phyloP scores from a whole-genome alignment of 129 eudicot species.

The Ambrosia artemisiifolia region DNA sequence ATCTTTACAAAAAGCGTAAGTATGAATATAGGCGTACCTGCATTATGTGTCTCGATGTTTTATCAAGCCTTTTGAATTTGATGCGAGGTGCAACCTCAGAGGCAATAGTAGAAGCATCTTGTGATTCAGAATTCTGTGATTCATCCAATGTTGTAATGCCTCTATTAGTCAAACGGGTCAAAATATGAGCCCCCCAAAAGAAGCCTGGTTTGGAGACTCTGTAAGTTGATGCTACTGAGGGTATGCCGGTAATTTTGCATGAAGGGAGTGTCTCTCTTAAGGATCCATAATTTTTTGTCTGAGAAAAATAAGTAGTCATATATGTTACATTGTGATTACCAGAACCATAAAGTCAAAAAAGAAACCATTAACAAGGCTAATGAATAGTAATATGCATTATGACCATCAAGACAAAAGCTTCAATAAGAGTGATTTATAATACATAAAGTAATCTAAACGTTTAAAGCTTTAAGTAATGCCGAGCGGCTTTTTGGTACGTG shows the following conservation, averaged over 20 bases:
- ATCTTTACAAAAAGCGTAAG: background rate
- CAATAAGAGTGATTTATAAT: no score
- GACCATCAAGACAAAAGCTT: background rate
- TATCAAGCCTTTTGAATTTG: slow-evolving; percentile 73
- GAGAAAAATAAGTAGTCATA: no score
- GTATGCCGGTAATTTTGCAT: slow-evolving; percentile 5
- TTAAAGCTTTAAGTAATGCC: no score
- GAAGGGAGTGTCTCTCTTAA: no score
- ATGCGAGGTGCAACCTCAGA: slow-evolving; percentile 46
- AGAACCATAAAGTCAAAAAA: no score
- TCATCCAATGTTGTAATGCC: slow-evolving; percentile 40
- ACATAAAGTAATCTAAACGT: no score
- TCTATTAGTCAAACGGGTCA: slow-evolving; percentile 30
- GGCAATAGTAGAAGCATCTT: slow-evolving; percentile 36
- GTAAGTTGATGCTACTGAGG: slow-evolving; percentile 7
- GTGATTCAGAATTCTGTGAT: slow-evolving; percentile 29
- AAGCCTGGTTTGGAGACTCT: background rate
- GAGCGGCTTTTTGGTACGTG: no score
- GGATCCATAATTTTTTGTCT: no score
- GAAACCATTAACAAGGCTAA: background rate
- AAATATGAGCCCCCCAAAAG: background rate
- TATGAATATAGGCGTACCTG: slow-evolving; percentile 40
- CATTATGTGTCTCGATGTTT: slow-evolving; percentile 83
- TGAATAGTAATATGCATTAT: background rate
- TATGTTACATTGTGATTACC: no score